Percentiles rank a stretch among this genome's conserved stretches.
Evolutionary conservation across 371 early-diverging fungal species (phyloP).

Genomic region (Mucor piriformis): DNA sequence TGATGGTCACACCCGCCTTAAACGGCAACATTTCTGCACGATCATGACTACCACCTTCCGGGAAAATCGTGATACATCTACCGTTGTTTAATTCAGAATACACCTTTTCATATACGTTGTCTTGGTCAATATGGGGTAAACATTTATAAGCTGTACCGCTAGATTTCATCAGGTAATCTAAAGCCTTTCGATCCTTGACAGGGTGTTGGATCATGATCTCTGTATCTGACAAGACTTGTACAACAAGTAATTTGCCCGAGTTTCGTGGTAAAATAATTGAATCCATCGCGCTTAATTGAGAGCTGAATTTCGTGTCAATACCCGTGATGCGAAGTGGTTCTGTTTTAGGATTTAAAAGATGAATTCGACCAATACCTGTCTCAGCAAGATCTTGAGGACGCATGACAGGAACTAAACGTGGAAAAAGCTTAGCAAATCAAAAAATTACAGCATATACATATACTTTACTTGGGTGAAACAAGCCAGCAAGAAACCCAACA

Average conservation of each 20-base stretch:
- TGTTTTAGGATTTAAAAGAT: slow-evolving; percentile 61
- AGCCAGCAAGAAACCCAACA: slow-evolving; percentile 80
- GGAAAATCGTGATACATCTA: slow-evolving; percentile 95
- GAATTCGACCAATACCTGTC: slow-evolving; percentile 71
- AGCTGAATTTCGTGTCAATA: slow-evolving; percentile 69
- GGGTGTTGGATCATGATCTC: slow-evolving; percentile 64
- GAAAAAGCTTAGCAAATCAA: too few species aligned
- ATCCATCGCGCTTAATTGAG: slow-evolving; percentile 61
- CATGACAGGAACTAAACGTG: slow-evolving; percentile 78
- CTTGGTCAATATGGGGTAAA: slow-evolving; percentile 89
- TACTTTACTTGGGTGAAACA: slow-evolving; percentile 74
- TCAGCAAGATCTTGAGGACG: slow-evolving; percentile 87
- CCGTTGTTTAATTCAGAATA: slow-evolving; percentile 78
- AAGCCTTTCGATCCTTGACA: slow-evolving; percentile 68
- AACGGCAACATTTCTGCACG: slow-evolving; percentile 81
- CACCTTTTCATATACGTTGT: slow-evolving; percentile 81
- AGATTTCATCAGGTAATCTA: slow-evolving; percentile 58
- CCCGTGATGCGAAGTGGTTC: slow-evolving; percentile 75
- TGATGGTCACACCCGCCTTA: slow-evolving; percentile 81
- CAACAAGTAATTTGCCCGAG: slow-evolving; percentile 61
- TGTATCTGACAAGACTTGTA: slow-evolving; percentile 80
- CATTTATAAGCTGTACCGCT: slow-evolving; percentile 76
- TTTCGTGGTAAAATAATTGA: slow-evolving; percentile 64
- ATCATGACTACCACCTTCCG: slow-evolving; percentile 98
- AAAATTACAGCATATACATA: too few species aligned